These are phyloP conservation scores for Cephaloascus albidus DNA, from an alignment of 805 yeast genomes.

Conservation along the genomic window DNA sequence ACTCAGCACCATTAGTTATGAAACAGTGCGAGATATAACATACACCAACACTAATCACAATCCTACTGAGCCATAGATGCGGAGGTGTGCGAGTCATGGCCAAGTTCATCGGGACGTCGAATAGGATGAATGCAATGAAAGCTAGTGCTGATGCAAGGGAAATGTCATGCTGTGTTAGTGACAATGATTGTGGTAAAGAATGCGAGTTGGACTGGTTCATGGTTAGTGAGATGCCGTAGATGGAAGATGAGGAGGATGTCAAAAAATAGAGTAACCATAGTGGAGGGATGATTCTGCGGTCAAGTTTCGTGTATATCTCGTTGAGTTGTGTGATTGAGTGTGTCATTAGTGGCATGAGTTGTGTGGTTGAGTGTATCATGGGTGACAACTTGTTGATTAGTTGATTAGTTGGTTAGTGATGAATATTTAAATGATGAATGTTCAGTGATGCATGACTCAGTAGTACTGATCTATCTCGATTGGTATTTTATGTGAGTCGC, in stretches of 20 bases:
- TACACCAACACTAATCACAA: slow-evolving; percentile 66
- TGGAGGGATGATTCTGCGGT: slow-evolving; percentile 69
- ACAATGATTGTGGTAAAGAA: slow-evolving; percentile 44
- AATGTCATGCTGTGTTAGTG: slow-evolving; percentile 43
- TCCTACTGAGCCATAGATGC: slow-evolving; percentile 77
- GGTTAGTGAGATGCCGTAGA: slow-evolving; percentile 72
- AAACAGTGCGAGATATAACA: slow-evolving; percentile 70
- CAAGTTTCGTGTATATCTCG: slow-evolving; percentile 51
- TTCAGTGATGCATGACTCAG: no score
- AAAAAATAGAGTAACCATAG: slow-evolving; percentile 73
- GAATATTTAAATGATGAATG: no score
- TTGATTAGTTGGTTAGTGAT: no score
- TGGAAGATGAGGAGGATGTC: slow-evolving; percentile 68
- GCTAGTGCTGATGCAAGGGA: slow-evolving; percentile 74
- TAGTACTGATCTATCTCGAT: no score
- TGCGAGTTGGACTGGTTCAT: slow-evolving; percentile 62
- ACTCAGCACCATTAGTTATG: slow-evolving; percentile 41
- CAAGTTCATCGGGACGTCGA: slow-evolving; percentile 84
- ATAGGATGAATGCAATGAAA: slow-evolving; percentile 74
- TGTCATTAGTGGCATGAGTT: no score
- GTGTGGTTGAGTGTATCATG: slow-evolving; percentile 6
- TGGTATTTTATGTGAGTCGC: no score
- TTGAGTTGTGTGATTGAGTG: no score
- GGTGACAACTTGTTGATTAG: no score
- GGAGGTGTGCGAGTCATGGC: slow-evolving; percentile 76